Conservation (phyloP, 495 filamentous ascomycete species). For the Pyrenula massariospora region DNA sequence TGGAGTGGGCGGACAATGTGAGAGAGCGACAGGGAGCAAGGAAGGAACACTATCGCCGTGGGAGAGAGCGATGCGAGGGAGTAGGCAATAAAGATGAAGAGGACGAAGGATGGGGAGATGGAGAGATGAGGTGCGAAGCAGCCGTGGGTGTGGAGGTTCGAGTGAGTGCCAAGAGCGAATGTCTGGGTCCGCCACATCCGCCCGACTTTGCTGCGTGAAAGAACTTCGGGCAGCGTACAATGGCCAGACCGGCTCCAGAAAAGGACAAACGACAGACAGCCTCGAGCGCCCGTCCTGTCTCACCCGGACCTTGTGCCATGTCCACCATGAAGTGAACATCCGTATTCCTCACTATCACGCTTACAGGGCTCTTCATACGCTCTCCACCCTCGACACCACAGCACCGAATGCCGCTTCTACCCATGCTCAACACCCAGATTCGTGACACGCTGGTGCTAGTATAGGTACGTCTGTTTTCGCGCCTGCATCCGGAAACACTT, state of each 20-base stretch:
- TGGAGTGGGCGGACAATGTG: conserved; percentile 4
- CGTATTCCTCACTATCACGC: too few species aligned
- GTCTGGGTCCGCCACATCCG: conserved; percentile 16
- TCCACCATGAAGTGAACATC: too few species aligned
- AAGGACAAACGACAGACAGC: conserved; percentile 5
- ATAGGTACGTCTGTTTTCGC: too few species aligned
- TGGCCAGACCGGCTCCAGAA: conserved; percentile 5
- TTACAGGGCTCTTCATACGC: too few species aligned
- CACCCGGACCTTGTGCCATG: conserved; percentile 7
- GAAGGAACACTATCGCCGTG: conserved; percentile 3
- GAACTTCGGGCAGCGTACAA: conserved; percentile 12
- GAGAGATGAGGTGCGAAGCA: conserved; percentile 8
- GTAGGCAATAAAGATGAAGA: conserved; percentile 21
- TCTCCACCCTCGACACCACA: too few species aligned
- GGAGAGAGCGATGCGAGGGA: conserved; percentile 11
- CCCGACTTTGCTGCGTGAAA: conserved; percentile 14
- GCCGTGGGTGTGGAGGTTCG: not conserved
- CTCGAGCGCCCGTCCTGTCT: conserved; percentile 11
- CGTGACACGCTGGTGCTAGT: too few species aligned
- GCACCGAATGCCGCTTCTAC: too few species aligned
- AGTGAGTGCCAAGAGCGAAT: not conserved
- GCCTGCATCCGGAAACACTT: not conserved
- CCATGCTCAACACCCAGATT: too few species aligned
- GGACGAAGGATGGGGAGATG: conserved; percentile 15
- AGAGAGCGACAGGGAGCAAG: conserved; percentile 3